A percentile compares a stretch with the other conserved stretches of the same genome.
These are phyloP conservation scores for Pulicaria dysenterica DNA, from an alignment of 129 eudicot genomes.

Conservation along the genomic window DNA sequence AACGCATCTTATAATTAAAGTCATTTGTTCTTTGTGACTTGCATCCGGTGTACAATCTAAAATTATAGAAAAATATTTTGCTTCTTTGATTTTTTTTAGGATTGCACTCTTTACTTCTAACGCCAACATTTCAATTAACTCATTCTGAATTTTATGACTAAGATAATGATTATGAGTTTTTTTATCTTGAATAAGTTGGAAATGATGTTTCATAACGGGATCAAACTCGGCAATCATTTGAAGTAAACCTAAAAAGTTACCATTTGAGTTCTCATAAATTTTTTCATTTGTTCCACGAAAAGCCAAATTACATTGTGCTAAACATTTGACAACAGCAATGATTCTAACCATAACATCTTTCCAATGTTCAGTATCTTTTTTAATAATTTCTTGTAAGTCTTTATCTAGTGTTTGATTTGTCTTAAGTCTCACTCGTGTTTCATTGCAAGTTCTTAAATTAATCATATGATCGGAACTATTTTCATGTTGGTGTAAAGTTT, in stretches of 20 bases:
- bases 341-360: slow-evolving; percentile 7
- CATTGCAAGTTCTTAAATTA: slow-evolving; percentile 19
- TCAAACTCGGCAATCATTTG: slow-evolving; percentile 24
- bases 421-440: slow-evolving; percentile 5
- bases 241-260: slow-evolving; percentile 19
- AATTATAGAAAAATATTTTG: no score
- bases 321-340: slow-evolving; percentile 21
- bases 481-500: no score
- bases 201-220: slow-evolving; percentile 15
- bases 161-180: no score
- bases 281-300: slow-evolving; percentile 31
- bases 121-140: no score
- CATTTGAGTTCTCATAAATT: slow-evolving; percentile 8
- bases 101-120: no score
- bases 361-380: slow-evolving; percentile 15
- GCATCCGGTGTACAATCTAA: no score
- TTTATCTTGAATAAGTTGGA: no score
- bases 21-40: no score
- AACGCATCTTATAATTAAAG: no score
- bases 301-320: slow-evolving; percentile 10
- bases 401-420: slow-evolving; percentile 29
- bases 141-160: no score
- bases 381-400: neutral
- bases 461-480: no score
- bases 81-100: no score